Evolutionary conservation across 1,284 basidiomycete genomes (phyloP).

Genomic region (Tetrapyrgos nigripes): DNA sequence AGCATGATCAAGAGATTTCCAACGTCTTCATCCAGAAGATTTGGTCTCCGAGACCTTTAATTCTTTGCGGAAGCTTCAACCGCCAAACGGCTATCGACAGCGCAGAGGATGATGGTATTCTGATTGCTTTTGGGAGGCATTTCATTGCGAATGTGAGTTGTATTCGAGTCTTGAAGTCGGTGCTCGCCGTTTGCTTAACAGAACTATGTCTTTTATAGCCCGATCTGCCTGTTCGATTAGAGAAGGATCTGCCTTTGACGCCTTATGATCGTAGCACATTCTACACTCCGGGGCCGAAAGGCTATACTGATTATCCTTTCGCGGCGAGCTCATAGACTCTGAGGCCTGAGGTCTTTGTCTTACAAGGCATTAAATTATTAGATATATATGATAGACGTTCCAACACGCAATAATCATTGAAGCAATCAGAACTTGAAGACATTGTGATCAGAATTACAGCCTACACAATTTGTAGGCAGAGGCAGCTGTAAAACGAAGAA

Average conservation of each 20-base stretch:
- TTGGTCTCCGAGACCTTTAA: constrained; percentile 41
- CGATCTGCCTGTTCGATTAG: constrained; percentile 49
- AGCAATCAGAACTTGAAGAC: too few relatives aligned
- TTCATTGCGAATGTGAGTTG: constrained; percentile 13
- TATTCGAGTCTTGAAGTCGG: constrained; percentile 18
- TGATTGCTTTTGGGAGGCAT: constrained; percentile 44
- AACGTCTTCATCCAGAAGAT: constrained; percentile 42
- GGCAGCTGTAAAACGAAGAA: too few relatives aligned
- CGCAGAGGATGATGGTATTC: constrained; percentile 30
- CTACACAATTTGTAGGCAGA: too few relatives aligned
- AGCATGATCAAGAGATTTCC: constrained; percentile 19
- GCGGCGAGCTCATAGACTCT: too few relatives aligned
- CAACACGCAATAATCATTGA: too few relatives aligned
- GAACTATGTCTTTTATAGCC: constrained; percentile 42
- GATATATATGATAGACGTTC: too few relatives aligned
- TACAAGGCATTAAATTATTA: too few relatives aligned
- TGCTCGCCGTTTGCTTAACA: not conserved
- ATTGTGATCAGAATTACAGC: too few relatives aligned
- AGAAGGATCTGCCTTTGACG: constrained; percentile 29
- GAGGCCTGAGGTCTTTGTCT: too few relatives aligned
- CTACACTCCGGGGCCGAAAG: constrained; percentile 30
- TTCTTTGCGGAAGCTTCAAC: constrained; percentile 54
- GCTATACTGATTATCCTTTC: constrained; percentile 43
- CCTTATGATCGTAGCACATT: constrained; percentile 25
- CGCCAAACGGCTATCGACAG: constrained; percentile 37